Evolutionary conservation across 139 green algal species (phyloP).

Genomic region (Auxenochlorella pyrenoidosa): DNA sequence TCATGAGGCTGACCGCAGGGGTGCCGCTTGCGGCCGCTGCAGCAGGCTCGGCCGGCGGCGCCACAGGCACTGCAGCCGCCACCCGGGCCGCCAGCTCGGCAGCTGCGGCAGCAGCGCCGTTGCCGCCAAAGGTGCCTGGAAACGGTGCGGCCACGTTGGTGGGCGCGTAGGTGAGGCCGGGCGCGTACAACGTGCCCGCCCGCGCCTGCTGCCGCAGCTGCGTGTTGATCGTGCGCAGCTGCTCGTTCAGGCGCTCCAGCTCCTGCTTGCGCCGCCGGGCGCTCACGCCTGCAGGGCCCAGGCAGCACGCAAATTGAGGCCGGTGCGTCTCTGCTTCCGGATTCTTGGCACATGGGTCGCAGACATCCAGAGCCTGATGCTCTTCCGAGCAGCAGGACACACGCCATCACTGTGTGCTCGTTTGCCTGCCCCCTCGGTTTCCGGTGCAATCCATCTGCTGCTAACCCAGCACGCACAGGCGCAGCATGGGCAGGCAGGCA

Average conservation of each 20-base stretch:
- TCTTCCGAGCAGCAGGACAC: too few relatives aligned
- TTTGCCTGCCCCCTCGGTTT: too few relatives aligned
- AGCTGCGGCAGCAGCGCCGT: background rate
- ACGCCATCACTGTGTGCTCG: too few relatives aligned
- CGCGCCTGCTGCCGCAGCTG: conserved; percentile 86
- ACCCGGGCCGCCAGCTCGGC: background rate
- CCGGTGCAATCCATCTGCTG: too few relatives aligned
- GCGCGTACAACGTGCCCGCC: conserved; percentile 88
- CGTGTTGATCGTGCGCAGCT: conserved; percentile 93
- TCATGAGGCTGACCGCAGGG: conserved; percentile 54
- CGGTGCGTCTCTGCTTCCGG: background rate
- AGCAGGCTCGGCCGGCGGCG: background rate
- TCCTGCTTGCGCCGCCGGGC: conserved; percentile 87
- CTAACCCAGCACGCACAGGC: too few relatives aligned
- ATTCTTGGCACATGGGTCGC: too few relatives aligned
- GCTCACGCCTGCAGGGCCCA: conserved; percentile 62
- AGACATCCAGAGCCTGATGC: too few relatives aligned
- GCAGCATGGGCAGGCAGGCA: too few relatives aligned
- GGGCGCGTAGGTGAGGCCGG: conserved; percentile 78
- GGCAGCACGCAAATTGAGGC: background rate
- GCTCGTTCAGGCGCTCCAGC: conserved; percentile 92
- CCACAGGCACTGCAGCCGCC: background rate
- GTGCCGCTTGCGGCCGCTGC: background rate
- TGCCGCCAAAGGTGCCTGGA: background rate
- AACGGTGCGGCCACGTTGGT: conserved; percentile 4